phyloP scores from a whole-genome alignment of 2,329 filamentous ascomycete genomes.

The Whalleya microplaca region DNA sequence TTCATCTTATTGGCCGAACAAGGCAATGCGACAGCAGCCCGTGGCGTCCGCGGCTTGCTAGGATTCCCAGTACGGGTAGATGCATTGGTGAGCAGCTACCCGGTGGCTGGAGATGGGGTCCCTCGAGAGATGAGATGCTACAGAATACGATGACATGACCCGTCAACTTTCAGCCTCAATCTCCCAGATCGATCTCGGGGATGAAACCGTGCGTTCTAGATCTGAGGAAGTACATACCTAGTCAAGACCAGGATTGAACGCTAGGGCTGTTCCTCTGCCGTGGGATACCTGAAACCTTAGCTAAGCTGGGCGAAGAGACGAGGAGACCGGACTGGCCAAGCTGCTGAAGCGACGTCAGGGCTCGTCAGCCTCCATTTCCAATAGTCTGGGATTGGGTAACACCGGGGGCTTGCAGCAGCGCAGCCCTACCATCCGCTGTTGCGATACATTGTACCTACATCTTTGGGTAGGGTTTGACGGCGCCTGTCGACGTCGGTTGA shows the following conservation, averaged over 20 bases:
- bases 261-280: conserved; percentile 11
- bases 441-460: background rate
- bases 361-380: conserved; percentile 31
- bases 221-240: conserved; percentile 8
- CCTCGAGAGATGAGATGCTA: background rate
- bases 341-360: conserved; percentile 22
- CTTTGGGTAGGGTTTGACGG: background rate
- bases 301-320: background rate
- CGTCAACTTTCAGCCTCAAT: conserved; percentile 1
- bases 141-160: background rate
- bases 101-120: background rate
- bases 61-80: conserved; percentile 30
- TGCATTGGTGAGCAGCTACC: conserved; percentile 18
- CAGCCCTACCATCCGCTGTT: conserved; percentile 17
- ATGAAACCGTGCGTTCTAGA: conserved; percentile 10
- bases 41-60: conserved; percentile 22
- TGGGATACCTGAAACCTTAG: background rate
- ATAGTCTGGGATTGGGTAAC: conserved; percentile 30
- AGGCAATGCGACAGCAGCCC: conserved; percentile 12
- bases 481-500: conserved; percentile 16
- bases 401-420: conserved; percentile 19
- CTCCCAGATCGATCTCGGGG: conserved; percentile 11
- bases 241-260: conserved; percentile 3
- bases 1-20: background rate
- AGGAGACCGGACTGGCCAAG: conserved; percentile 1